Percentiles rank a stretch among this genome's conserved stretches.
These are phyloP conservation scores for Incumbomyces lentus DNA, from an alignment of 2,329 filamentous ascomycete species.

Conservation along the genomic window DNA sequence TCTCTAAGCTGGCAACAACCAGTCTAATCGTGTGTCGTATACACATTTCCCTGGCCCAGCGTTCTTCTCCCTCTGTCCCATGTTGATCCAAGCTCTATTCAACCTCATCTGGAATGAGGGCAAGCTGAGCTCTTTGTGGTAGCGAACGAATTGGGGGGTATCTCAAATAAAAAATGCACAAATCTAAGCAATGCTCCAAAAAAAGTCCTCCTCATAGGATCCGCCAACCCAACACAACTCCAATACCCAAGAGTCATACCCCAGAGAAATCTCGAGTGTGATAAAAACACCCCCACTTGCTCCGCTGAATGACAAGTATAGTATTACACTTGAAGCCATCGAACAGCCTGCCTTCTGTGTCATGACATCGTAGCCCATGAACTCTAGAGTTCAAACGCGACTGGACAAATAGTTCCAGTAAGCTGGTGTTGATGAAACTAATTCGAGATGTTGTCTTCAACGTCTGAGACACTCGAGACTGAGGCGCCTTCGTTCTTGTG, in stretches of 20 bases:
- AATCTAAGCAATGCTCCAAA: neutral
- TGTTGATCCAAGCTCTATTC: conserved; percentile 7
- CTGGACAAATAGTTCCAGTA: too few relatives aligned
- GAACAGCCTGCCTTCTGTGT: neutral
- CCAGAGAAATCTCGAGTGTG: too few relatives aligned
- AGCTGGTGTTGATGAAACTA: too few relatives aligned
- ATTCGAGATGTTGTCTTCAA: conserved; percentile 13
- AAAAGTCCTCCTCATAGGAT: neutral
- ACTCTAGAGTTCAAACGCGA: neutral
- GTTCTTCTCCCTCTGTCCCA: neutral
- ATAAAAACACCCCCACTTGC: neutral
- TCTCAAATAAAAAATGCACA: conserved; percentile 2
- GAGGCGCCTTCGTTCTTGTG: conserved; percentile 54
- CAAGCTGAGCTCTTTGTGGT: conserved; percentile 6
- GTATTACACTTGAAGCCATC: conserved; percentile 1
- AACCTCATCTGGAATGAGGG: neutral
- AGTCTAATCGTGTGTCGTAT: too few relatives aligned
- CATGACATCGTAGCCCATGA: conserved; percentile 1
- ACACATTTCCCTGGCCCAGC: too few relatives aligned
- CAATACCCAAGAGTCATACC: neutral
- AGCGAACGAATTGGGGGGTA: conserved; percentile 7
- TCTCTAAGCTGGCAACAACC: too few relatives aligned
- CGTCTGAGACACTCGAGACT: conserved; percentile 18
- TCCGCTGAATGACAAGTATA: neutral
- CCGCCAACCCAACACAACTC: neutral